These are phyloP conservation scores for Glebionis coronaria DNA, from an alignment of 129 eudicot genomes.

Conservation along the genomic window DNA sequence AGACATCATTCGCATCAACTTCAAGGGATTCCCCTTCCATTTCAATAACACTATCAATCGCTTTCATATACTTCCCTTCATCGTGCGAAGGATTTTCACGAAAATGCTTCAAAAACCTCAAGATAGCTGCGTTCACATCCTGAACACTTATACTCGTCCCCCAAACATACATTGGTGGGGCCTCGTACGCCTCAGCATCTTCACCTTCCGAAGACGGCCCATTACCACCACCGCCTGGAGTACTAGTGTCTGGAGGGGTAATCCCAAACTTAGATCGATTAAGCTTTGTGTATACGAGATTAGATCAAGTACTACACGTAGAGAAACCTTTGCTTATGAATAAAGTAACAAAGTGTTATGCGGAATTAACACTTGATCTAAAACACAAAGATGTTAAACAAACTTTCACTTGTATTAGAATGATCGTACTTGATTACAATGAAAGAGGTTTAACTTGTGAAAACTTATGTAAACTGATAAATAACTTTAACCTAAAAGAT, in stretches of 20 bases:
- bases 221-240: background rate
- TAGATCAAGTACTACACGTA: too few relatives aligned
- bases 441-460: too few relatives aligned
- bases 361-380: too few relatives aligned
- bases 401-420: too few relatives aligned
- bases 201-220: slow-evolving; percentile 70
- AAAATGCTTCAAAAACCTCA: slow-evolving; percentile 72
- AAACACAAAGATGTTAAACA: too few relatives aligned
- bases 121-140: slow-evolving; percentile 79
- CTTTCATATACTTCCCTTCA: slow-evolving; percentile 85
- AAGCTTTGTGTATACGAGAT: too few relatives aligned
- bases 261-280: too few relatives aligned
- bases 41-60: slow-evolving; percentile 63
- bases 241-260: slow-evolving; percentile 32
- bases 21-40: slow-evolving; percentile 81
- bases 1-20: slow-evolving; percentile 80
- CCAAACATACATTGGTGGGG: slow-evolving; percentile 95
- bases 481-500: too few relatives aligned
- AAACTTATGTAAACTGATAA: too few relatives aligned
- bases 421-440: too few relatives aligned
- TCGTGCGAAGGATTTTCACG: slow-evolving; percentile 39
- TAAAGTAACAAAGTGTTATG: too few relatives aligned
- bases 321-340: too few relatives aligned
- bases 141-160: slow-evolving; percentile 94
- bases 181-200: slow-evolving; percentile 54